Base-by-base conservation (phyloP, 345 rosid genomes). In the Clarkia xantiana region DNA sequence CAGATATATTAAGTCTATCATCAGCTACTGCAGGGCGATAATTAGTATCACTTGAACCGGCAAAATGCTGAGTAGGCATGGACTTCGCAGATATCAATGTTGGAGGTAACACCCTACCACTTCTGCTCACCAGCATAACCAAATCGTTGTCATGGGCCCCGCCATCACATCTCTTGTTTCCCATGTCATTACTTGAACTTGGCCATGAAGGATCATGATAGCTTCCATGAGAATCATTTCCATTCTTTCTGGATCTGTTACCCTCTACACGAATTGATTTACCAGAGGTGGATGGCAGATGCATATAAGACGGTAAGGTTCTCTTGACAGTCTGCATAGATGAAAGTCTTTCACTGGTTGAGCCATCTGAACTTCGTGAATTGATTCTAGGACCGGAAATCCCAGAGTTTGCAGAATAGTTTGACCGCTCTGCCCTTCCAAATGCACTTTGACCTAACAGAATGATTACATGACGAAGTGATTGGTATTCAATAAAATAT, bases 301-400 rank as follows among this genome's bases (percentile, higher is more conserved):
- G 25, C 25, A 22, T 22, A 22, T 22, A 22, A 22, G 25, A 22
- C 25, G 86, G 84, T 61, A 70, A 71, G 44, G 76, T 71, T 71
- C 88, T 76, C 68, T 63, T 76, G 38, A 71, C 44, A 63, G 76
- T 86, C 62, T 78, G 80, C 19, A 76, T 81, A 40, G 88, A 80
- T 19, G 81, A 59, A 61, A 70, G 47, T 49, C 66, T 83, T 63
- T 22, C 25, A 22, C 25, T 5, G 25, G 2, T 22, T 22, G 25
- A 22, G 25, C 25, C 25, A 22, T 22, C 5, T 22, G 25, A 22
- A 22, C 3, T 22, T 22, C 64, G 73, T 1, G 80, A 67, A 66
- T 76, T 78, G 53, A 68, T 66, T 4, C 69, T 63, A 41, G 39
- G 52, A 68, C 47, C 69, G 34, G 42, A 17, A 68, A 44, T 67